phyloP scores from a whole-genome alignment of 208 protist genomes.

The Acanthamoeba sp. region DNA sequence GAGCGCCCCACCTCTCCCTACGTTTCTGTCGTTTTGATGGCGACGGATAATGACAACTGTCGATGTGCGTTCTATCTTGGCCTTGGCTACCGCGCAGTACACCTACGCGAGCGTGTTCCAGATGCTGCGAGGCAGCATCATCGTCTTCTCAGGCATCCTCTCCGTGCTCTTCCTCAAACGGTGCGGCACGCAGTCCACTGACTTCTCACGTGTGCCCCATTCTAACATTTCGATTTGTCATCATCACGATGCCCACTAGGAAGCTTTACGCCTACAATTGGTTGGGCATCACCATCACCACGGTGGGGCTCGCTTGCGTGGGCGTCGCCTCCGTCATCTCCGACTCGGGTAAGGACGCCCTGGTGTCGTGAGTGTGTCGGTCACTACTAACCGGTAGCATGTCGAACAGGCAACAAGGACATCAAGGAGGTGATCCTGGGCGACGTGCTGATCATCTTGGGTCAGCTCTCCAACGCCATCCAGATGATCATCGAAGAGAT shows the following conservation, averaged over 20 bases:
- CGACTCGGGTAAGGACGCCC: slow-evolving; percentile 46
- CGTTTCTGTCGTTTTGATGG: background rate
- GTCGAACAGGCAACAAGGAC: background rate
- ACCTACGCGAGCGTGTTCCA: slow-evolving; percentile 67
- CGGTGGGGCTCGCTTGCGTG: slow-evolving; percentile 36
- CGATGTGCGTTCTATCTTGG: background rate
- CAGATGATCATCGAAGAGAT: slow-evolving; percentile 71
- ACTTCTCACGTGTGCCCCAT: background rate
- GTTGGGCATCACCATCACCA: slow-evolving; percentile 55
- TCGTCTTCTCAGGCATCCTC: slow-evolving; percentile 67
- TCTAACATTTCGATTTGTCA: no score
- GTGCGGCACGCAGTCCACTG: background rate
- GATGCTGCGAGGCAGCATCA: slow-evolving; percentile 66
- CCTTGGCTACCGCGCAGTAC: background rate
- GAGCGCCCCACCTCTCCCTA: background rate
- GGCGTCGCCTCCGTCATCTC: slow-evolving; percentile 25
- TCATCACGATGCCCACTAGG: background rate
- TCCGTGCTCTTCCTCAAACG: slow-evolving; percentile 69
- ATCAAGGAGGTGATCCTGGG: slow-evolving; percentile 60
- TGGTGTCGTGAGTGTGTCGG: no score
- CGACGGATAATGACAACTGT: no score
- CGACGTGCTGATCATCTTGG: slow-evolving; percentile 44
- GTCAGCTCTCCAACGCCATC: slow-evolving; percentile 60
- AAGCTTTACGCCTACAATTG: slow-evolving; percentile 62
- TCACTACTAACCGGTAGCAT: background rate